Evolutionary conservation across 2,329 filamentous ascomycete species (phyloP).

Genomic region (Beauveria scarabaeidicola): DNA sequence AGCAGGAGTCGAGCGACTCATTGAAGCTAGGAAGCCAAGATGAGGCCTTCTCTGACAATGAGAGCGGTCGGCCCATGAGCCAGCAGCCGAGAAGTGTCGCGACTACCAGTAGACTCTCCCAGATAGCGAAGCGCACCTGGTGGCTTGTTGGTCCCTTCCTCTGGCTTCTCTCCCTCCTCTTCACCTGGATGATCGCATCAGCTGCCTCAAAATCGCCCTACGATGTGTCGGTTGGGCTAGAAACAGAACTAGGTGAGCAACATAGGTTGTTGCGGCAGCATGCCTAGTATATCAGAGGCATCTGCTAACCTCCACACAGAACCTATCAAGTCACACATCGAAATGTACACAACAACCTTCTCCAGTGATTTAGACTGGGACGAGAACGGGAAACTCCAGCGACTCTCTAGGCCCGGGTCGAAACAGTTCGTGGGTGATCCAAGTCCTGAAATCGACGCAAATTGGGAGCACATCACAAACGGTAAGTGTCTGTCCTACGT

Average conservation of each 20-base stretch:
- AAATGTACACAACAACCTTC: neutral
- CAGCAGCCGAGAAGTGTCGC: neutral
- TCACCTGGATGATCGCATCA: neutral
- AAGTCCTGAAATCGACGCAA: neutral
- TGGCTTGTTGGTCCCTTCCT: neutral
- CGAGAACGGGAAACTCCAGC: neutral
- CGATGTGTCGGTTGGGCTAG: neutral
- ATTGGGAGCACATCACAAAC: neutral
- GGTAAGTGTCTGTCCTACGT: neutral
- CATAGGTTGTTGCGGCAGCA: neutral
- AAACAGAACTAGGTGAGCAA: neutral
- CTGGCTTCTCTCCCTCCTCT: neutral
- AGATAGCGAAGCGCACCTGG: neutral
- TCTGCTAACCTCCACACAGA: neutral
- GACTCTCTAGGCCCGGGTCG: neutral
- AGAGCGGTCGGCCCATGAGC: neutral
- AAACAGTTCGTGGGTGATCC: neutral
- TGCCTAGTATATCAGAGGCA: neutral
- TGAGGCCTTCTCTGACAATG: neutral
- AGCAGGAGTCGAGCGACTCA: neutral
- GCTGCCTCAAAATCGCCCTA: neutral
- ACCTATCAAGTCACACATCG: neutral
- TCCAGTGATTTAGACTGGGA: neutral
- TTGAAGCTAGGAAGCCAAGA: neutral
- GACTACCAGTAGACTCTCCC: neutral